These are phyloP conservation scores for Penicillium daleae DNA, from an alignment of 495 filamentous ascomycete species.

Conservation along the genomic window DNA sequence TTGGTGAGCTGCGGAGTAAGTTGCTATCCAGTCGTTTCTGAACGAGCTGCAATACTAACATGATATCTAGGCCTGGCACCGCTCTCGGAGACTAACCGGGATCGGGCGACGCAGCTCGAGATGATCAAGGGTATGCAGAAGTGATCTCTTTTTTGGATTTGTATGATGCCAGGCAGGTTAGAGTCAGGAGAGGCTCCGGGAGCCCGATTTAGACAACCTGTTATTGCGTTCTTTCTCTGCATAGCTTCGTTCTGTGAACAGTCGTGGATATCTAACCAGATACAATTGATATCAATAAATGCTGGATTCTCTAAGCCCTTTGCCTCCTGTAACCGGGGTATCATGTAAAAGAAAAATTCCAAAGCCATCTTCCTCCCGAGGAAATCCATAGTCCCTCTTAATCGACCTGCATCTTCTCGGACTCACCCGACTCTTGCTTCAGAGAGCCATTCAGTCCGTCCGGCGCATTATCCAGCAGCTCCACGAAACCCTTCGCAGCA, in stretches of 20 bases:
- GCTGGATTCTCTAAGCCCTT: neutral
- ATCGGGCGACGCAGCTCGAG: conserved; percentile 85
- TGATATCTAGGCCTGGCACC: conserved; percentile 63
- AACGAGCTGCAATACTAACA: conserved; percentile 1
- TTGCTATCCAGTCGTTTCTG: conserved; percentile 5
- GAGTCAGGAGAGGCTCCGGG: conserved; percentile 17
- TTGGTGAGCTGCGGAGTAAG: conserved; percentile 93
- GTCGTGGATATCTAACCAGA: conserved; percentile 15
- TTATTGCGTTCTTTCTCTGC: conserved; percentile 20
- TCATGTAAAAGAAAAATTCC: conserved; percentile 29
- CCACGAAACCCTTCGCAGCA: conserved; percentile 56
- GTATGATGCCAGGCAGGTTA: conserved; percentile 9
- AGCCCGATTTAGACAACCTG: conserved; percentile 17
- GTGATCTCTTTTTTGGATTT: conserved; percentile 27
- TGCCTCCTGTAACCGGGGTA: conserved; percentile 32
- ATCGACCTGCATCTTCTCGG: conserved; percentile 45
- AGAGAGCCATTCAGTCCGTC: conserved; percentile 2
- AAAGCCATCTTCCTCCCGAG: neutral
- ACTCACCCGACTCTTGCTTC: conserved; percentile 15
- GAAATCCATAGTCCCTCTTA: conserved; percentile 6
- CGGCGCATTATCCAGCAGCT: conserved; percentile 34
- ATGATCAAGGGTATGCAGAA: conserved; percentile 67
- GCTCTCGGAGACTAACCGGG: conserved; percentile 83
- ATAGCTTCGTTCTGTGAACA: conserved; percentile 30
- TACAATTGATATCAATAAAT: conserved; percentile 3